These are phyloP conservation scores for Trichoderma reesei DNA, from an alignment of 495 filamentous ascomycete species.

Conservation along the genomic window DNA sequence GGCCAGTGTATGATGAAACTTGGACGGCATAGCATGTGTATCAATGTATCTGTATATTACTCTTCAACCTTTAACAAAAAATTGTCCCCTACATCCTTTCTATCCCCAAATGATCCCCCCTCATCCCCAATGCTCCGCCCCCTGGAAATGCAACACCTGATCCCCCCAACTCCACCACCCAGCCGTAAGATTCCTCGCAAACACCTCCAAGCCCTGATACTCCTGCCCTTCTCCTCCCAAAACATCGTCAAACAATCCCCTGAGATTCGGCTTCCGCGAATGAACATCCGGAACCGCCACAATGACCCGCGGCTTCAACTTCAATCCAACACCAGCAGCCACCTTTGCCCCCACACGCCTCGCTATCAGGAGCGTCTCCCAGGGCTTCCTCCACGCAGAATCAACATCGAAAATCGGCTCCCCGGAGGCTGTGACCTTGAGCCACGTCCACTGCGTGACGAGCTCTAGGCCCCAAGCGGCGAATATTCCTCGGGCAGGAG, in stretches of 20 bases:
- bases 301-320: constrained; percentile 43
- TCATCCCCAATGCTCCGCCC: constrained; percentile 58
- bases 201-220: constrained; percentile 72
- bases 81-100: not conserved
- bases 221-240: constrained; percentile 32
- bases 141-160: constrained; percentile 75
- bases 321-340: not conserved
- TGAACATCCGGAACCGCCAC: constrained; percentile 81
- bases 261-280: constrained; percentile 69
- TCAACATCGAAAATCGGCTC: constrained; percentile 61
- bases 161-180: constrained; percentile 90
- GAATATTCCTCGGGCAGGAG: constrained; percentile 45
- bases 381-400: constrained; percentile 34
- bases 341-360: constrained; percentile 25
- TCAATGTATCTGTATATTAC: constrained; percentile 10
- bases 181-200: constrained; percentile 74
- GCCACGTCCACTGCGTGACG: constrained; percentile 83
- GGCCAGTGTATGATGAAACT: constrained; percentile 19
- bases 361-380: constrained; percentile 41
- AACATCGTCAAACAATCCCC: constrained; percentile 34
- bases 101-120: too few relatives aligned
- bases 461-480: constrained; percentile 51
- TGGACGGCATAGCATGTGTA: constrained; percentile 12
- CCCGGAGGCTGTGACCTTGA: constrained; percentile 67
- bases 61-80: constrained; percentile 10